Conservation (phyloP, 1,139 yeast species). For the Taphrina flavorubra region DNA sequence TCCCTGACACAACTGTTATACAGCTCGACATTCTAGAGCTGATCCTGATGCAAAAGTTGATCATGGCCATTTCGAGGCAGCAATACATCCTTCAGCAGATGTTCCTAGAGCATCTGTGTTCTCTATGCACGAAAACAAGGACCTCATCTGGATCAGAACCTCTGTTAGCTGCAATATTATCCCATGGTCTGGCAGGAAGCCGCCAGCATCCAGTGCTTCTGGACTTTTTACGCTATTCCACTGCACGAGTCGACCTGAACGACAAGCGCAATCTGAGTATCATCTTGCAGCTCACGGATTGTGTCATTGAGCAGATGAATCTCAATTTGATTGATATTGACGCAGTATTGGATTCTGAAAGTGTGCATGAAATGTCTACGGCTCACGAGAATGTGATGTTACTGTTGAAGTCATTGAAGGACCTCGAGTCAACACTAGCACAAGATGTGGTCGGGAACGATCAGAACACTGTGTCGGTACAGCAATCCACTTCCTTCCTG, state of each 20-base stretch:
- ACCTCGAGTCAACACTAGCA: not conserved
- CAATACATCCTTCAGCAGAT: conserved; percentile 13
- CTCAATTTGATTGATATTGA: conserved; percentile 23
- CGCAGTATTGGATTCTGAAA: conserved; percentile 6
- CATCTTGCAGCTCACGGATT: not conserved
- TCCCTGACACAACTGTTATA: not conserved
- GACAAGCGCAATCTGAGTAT: conserved; percentile 9
- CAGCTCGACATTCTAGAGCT: not conserved
- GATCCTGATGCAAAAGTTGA: conserved; percentile 1
- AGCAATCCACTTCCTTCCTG: not conserved
- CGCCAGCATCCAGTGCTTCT: conserved; percentile 25
- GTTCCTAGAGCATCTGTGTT: not conserved
- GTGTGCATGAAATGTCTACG: not conserved
- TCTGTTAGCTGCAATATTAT: not conserved
- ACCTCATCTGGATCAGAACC: not conserved
- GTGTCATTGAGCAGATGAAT: conserved; percentile 16
- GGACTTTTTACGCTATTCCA: conserved; percentile 2
- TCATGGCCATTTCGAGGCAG: not conserved
- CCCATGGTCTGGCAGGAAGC: conserved; percentile 3
- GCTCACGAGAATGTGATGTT: conserved; percentile 19
- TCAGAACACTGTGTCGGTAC: not conserved
- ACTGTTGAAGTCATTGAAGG: not conserved
- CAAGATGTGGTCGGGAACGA: not conserved
- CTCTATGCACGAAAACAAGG: not conserved
- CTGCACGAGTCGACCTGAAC: conserved; percentile 2